Percentiles rank a stretch among this genome's conserved stretches.
Evolutionary conservation across 2,329 filamentous ascomycete genomes (phyloP).

Genomic region (Ceratocystis lukuohia): DNA sequence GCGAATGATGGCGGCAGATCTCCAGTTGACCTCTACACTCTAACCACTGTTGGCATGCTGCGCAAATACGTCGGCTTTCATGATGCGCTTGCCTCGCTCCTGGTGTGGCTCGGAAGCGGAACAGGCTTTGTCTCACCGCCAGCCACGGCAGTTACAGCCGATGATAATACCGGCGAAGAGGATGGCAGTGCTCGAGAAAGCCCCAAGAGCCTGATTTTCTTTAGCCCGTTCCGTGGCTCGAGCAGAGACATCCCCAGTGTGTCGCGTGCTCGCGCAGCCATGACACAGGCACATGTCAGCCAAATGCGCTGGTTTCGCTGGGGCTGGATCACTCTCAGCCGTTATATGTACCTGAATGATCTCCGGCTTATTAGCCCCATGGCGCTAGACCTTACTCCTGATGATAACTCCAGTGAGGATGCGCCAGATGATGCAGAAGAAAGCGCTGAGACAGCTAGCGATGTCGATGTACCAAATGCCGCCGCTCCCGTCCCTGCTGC

Average conservation of each 20-base stretch:
- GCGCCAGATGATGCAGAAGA: background rate
- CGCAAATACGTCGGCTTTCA: slow-evolving; percentile 74
- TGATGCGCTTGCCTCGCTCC: slow-evolving; percentile 60
- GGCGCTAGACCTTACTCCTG: slow-evolving; percentile 12
- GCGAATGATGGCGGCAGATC: slow-evolving; percentile 3
- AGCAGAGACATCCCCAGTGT: slow-evolving; percentile 25
- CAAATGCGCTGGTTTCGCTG: slow-evolving; percentile 99
- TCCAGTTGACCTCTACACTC: slow-evolving; percentile 65
- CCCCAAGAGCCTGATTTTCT: slow-evolving; percentile 51
- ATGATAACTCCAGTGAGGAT: background rate
- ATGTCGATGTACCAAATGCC: background rate
- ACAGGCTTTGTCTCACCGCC: slow-evolving; percentile 20
- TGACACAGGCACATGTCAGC: slow-evolving; percentile 80
- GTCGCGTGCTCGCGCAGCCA: slow-evolving; percentile 61
- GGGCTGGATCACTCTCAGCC: slow-evolving; percentile 80
- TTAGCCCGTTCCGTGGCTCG: slow-evolving; percentile 53
- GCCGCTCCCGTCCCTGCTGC: background rate
- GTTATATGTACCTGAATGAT: slow-evolving; percentile 96
- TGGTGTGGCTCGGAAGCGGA: slow-evolving; percentile 36
- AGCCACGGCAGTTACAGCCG: background rate
- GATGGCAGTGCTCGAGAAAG: slow-evolving; percentile 26
- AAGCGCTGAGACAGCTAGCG: background rate
- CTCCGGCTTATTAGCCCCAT: slow-evolving; percentile 41
- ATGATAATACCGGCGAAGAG: slow-evolving; percentile 14
- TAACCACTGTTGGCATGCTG: slow-evolving; percentile 55